Evolutionary conservation across 345 rosid species (phyloP), one percentile per base, ranked within the genome.

Genomic region (Corymbia maculata): DNA sequence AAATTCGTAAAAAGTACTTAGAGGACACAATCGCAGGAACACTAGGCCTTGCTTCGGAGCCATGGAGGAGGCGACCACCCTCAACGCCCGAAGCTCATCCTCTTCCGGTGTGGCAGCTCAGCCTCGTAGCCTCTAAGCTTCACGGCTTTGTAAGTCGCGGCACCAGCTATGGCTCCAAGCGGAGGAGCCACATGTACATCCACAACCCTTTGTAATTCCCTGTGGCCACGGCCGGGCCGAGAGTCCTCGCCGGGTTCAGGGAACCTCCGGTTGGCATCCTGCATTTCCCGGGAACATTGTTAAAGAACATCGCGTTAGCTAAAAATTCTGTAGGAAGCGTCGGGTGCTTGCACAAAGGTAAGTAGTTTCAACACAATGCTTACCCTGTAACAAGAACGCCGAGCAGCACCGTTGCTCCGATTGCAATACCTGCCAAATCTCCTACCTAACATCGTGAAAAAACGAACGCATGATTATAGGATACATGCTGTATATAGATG

Each of bases 201-300:
- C 99, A 96, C 8, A 96, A 22, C 51, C 92, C 90, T 52, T 82
- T 91, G 90, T 95, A 97, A 86, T 95, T 93, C 88, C 99, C 98
- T 85, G 98, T 92, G 1, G 98, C 99, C 44, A 97, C 91, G 0
- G 98, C 99, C 8, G 99, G 99, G 53, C 99, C 99, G 44, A 96
- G 87, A 13, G 98, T 96, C 87, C 96, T 86, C 90, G 92, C 97
- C 2, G 96, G 97, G 82, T 95, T 94, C 97, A 95, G 93, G 66
- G 96, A 96, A 88, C 90, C 98, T 30, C 98, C 98, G 59, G 89
- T 97, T 51, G 96, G 93, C 86, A 96, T 95, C 90, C 99, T 97
- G 90, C 88, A 30, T 53, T 2, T 42, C 49, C 85, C 79, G 21
- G 51, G 12, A 36, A 47, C 85, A n/a, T n/a, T 10, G 42, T 55